These are phyloP conservation scores for Alternaria brassicicola DNA, from an alignment of 2,329 filamentous ascomycete genomes.

Conservation along the genomic window DNA sequence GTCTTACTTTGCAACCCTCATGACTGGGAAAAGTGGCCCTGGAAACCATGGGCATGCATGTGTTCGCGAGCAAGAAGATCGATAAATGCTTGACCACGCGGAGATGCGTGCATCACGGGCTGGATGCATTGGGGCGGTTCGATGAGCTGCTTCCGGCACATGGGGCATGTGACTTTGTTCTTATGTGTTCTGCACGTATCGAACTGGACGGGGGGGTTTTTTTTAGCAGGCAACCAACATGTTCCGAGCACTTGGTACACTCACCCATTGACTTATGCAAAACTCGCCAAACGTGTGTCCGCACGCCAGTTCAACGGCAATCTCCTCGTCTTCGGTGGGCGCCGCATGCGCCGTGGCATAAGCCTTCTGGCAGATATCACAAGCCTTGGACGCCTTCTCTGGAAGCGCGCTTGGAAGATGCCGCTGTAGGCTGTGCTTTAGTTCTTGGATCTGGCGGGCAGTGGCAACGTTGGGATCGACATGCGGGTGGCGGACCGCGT, in stretches of 20 bases:
- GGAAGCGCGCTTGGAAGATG: constrained; percentile 36
- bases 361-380: constrained; percentile 48
- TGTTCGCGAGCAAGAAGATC: constrained; percentile 29
- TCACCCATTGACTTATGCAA: constrained; percentile 45
- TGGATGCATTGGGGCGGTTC: constrained; percentile 24
- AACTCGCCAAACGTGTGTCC: constrained; percentile 46
- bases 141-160: constrained; percentile 45
- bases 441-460: constrained; percentile 33
- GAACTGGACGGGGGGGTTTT: constrained; percentile 7
- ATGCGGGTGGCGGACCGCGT: constrained; percentile 13
- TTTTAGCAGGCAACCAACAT: constrained; percentile 1
- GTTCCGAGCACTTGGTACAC: background rate
- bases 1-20: background rate
- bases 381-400: constrained; percentile 30
- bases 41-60: constrained; percentile 24
- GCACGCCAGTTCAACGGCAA: constrained; percentile 44
- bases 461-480: constrained; percentile 35
- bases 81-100: constrained; percentile 21
- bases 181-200: constrained; percentile 46
- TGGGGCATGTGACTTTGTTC: constrained; percentile 48
- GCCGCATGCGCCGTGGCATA: constrained; percentile 36
- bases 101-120: constrained; percentile 15
- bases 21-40: constrained; percentile 24
- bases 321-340: constrained; percentile 40
- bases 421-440: constrained; percentile 37